phyloP scores from a whole-genome alignment of 2,329 filamentous ascomycete species.

The Seiridium cupressi region DNA sequence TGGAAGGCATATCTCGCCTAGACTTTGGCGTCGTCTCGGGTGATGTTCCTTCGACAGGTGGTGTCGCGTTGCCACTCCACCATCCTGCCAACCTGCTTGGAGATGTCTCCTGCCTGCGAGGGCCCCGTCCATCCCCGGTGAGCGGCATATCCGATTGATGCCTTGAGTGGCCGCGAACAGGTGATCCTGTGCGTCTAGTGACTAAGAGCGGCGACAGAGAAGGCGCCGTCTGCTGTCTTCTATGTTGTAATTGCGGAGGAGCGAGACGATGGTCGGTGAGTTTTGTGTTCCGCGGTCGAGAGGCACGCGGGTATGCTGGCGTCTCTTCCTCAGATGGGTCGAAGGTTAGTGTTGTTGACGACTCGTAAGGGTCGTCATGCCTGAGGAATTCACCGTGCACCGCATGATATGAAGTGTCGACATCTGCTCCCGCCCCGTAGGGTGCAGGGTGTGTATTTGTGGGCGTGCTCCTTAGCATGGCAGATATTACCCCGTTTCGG shows the following conservation, averaged over 20 bases:
- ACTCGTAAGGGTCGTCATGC: constrained; percentile 11
- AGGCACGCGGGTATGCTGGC: constrained; percentile 9
- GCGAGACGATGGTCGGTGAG: constrained; percentile 9
- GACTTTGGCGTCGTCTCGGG: constrained; percentile 32
- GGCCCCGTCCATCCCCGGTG: constrained; percentile 37
- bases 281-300: not conserved
- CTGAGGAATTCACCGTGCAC: constrained; percentile 12
- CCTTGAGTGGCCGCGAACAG: constrained; percentile 10
- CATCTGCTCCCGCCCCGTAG: not conserved
- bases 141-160: constrained; percentile 35
- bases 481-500: not conserved
- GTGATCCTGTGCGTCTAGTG: constrained; percentile 8
- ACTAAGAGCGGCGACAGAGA: constrained; percentile 3
- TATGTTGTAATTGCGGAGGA: constrained; percentile 19
- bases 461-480: constrained; percentile 1
- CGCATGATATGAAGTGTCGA: constrained; percentile 3
- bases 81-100: constrained; percentile 28
- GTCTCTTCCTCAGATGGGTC: constrained; percentile 16
- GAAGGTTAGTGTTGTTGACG: constrained; percentile 18
- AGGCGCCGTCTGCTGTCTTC: constrained; percentile 22
- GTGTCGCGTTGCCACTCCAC: constrained; percentile 27
- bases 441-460: not conserved
- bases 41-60: constrained; percentile 21
- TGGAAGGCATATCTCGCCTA: constrained; percentile 21
- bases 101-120: constrained; percentile 23